These are phyloP conservation scores for Aspergillus brunneoviolaceus DNA, from an alignment of 2,329 filamentous ascomycete species.

Conservation along the genomic window DNA sequence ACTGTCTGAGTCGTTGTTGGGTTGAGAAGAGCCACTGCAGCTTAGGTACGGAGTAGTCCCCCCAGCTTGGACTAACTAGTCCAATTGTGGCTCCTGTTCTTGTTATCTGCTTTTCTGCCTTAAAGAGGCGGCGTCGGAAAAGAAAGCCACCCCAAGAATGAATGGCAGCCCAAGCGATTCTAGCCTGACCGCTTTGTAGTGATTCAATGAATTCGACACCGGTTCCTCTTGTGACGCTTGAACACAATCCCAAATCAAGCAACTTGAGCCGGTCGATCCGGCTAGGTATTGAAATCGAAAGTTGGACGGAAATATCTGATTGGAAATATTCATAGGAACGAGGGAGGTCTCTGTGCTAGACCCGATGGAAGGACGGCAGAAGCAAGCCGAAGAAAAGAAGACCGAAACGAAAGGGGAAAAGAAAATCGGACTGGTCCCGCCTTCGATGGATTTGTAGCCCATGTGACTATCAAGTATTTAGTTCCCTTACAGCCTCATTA, in stretches of 20 bases:
- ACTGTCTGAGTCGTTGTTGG: background rate
- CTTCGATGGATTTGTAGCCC: background rate
- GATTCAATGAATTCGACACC: background rate
- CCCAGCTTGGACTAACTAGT: background rate
- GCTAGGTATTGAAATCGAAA: background rate
- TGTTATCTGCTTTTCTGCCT: conserved; percentile 1
- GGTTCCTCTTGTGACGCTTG: background rate
- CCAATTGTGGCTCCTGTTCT: background rate
- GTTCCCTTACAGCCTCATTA: conserved; percentile 2
- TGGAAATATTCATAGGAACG: background rate
- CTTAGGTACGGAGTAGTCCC: background rate
- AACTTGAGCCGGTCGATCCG: background rate
- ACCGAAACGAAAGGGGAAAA: background rate
- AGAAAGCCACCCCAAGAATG: conserved; percentile 2
- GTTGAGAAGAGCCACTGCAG: conserved; percentile 1
- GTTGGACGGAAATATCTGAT: background rate
- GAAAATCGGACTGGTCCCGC: background rate
- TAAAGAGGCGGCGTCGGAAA: conserved; percentile 1
- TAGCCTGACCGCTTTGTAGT: conserved; percentile 8
- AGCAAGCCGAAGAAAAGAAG: background rate
- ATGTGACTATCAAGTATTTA: conserved; percentile 5
- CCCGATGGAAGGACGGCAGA: background rate
- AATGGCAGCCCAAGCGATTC: conserved; percentile 2
- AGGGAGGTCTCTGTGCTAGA: background rate
- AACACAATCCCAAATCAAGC: background rate